These are phyloP conservation scores for Tricholoma saponaceum DNA, from an alignment of 768 basidiomycete genomes.

Conservation along the genomic window DNA sequence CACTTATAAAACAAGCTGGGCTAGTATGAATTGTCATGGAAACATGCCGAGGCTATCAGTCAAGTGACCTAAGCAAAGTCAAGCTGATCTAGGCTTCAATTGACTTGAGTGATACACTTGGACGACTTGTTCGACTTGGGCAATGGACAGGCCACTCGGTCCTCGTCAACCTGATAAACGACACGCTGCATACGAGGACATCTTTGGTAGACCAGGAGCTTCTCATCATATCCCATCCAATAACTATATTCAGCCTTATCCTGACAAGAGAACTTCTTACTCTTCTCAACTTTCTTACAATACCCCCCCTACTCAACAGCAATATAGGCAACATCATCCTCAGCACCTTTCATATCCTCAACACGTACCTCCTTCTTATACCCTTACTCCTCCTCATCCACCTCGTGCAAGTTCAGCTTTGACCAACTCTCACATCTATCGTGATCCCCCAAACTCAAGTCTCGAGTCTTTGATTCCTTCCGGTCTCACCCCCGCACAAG, in stretches of 20 bases:
- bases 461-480: slow-evolving; percentile 40
- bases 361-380: neutral
- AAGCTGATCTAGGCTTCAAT: too few relatives aligned
- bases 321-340: slow-evolving; percentile 19
- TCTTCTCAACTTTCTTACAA: slow-evolving; percentile 28
- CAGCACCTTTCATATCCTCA: slow-evolving; percentile 16
- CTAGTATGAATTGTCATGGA: too few relatives aligned
- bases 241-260: slow-evolving; percentile 34
- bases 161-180: slow-evolving; percentile 70
- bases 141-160: slow-evolving; percentile 51
- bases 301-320: slow-evolving; percentile 17
- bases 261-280: slow-evolving; percentile 47
- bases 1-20: too few relatives aligned
- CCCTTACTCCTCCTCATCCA: neutral
- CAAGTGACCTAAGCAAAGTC: too few relatives aligned
- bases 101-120: too few relatives aligned
- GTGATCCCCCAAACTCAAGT: slow-evolving; percentile 38
- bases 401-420: neutral
- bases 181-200: slow-evolving; percentile 78
- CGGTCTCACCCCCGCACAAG: slow-evolving; percentile 72
- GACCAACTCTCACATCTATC: neutral
- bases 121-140: too few relatives aligned
- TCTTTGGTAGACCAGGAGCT: slow-evolving; percentile 75
- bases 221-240: slow-evolving; percentile 41
- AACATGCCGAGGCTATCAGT: too few relatives aligned